Evolutionary conservation across 1,284 basidiomycete genomes (phyloP).

Genomic region (Tilletia setariae): DNA sequence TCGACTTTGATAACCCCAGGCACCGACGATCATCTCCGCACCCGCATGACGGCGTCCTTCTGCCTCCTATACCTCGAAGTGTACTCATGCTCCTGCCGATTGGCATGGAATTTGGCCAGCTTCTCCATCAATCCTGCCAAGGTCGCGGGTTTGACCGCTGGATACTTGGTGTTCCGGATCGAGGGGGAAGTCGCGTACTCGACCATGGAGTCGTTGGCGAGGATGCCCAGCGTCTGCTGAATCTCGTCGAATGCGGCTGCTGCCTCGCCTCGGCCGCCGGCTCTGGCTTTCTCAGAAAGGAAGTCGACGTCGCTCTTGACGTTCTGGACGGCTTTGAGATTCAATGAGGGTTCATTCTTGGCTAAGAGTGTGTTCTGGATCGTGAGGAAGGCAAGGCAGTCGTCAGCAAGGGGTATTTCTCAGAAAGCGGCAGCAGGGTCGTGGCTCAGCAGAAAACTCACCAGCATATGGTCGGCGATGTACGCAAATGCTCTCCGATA

Average conservation of each 20-base stretch:
- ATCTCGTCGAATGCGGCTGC: constrained; percentile 19
- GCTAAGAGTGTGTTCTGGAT: constrained; percentile 22
- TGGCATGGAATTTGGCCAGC: constrained; percentile 25
- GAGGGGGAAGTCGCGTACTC: constrained; percentile 64
- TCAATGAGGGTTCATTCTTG: constrained; percentile 23
- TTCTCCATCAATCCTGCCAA: constrained; percentile 29
- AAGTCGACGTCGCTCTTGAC: constrained; percentile 33
- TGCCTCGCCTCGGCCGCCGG: constrained; percentile 15
- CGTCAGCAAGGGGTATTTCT: not conserved
- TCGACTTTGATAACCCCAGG: too few species aligned
- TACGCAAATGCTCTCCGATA: constrained; percentile 80
- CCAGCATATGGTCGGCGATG: constrained; percentile 82
- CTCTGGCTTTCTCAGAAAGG: constrained; percentile 29
- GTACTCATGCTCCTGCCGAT: not conserved
- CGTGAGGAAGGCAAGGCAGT: not conserved
- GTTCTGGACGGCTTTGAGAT: constrained; percentile 19
- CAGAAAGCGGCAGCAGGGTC: not conserved
- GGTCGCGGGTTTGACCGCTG: constrained; percentile 20
- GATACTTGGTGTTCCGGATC: constrained; percentile 23
- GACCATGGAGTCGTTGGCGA: constrained; percentile 71
- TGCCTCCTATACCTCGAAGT: constrained; percentile 1
- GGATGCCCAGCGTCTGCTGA: constrained; percentile 70
- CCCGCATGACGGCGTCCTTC: constrained; percentile 9
- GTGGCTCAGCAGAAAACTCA: constrained; percentile 47
- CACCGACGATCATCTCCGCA: not conserved